Percentiles rank a stretch among this genome's conserved stretches.
Evolutionary conservation across 768 basidiomycete genomes (phyloP).

Genomic region (Lactifluus pinguis): DNA sequence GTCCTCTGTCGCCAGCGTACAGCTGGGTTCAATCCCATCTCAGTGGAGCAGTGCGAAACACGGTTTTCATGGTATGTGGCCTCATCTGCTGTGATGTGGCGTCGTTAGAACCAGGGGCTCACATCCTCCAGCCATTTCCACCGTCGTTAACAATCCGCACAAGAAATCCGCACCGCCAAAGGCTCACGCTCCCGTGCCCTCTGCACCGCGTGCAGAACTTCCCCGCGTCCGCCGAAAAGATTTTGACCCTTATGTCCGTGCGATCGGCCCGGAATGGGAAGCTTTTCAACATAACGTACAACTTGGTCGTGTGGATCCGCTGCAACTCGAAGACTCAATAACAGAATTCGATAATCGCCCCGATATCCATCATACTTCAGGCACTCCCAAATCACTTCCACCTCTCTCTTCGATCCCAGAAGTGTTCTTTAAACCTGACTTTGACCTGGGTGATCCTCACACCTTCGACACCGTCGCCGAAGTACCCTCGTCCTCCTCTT

Average conservation of each 20-base stretch:
- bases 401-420: slow-evolving; percentile 67
- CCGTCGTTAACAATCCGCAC: slow-evolving; percentile 85
- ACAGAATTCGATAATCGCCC: slow-evolving; percentile 8
- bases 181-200: slow-evolving; percentile 69
- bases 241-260: slow-evolving; percentile 73
- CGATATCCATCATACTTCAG: slow-evolving; percentile 23
- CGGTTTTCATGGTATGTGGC: slow-evolving; percentile 75
- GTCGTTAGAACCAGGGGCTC: neutral
- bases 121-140: slow-evolving; percentile 68
- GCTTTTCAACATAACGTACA: slow-evolving; percentile 45
- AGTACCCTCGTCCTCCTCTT: slow-evolving; percentile 5
- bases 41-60: slow-evolving; percentile 78
- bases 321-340: slow-evolving; percentile 22
- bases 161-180: slow-evolving; percentile 81
- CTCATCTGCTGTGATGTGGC: neutral
- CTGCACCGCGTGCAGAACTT: slow-evolving; percentile 62
- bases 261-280: slow-evolving; percentile 70
- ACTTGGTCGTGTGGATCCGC: slow-evolving; percentile 27
- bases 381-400: slow-evolving; percentile 40
- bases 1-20: slow-evolving; percentile 38
- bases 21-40: slow-evolving; percentile 40
- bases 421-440: slow-evolving; percentile 69
- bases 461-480: slow-evolving; percentile 75
- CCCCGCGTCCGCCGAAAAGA: slow-evolving; percentile 76
- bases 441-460: slow-evolving; percentile 73